These are phyloP conservation scores for Boletus vermiculosoides DNA, from an alignment of 768 basidiomycete genomes.

Conservation along the genomic window DNA sequence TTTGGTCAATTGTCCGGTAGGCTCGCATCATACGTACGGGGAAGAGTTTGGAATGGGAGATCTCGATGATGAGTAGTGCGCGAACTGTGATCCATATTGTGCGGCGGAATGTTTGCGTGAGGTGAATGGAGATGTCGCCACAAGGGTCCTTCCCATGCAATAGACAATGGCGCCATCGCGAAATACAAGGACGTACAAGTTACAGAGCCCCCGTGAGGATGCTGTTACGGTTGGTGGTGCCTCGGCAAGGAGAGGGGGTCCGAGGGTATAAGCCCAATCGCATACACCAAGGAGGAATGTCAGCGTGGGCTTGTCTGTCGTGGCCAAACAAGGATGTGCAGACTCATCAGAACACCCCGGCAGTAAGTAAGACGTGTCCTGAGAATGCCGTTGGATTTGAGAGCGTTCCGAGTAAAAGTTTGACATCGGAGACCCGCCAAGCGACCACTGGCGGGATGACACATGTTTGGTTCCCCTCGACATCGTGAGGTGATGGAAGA, in stretches of 20 bases:
- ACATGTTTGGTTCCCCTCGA: background rate
- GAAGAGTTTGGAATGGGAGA: background rate
- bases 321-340: background rate
- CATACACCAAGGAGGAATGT: background rate
- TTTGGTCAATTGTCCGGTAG: background rate
- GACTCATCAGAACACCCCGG: conserved; percentile 1
- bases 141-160: background rate
- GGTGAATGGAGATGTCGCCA: background rate
- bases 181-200: background rate
- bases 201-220: background rate
- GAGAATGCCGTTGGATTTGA: conserved; percentile 13
- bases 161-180: background rate
- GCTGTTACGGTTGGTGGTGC: background rate
- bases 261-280: background rate
- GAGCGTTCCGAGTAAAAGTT: background rate
- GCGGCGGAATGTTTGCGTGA: background rate
- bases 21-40: background rate
- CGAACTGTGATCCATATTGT: background rate
- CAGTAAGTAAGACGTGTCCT: background rate
- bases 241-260: background rate
- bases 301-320: background rate
- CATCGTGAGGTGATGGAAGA: background rate
- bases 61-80: background rate
- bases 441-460: background rate
- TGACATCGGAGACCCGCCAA: background rate